Evolutionary conservation across 768 basidiomycete genomes (phyloP).

Genomic region (Auricularia sp.): DNA sequence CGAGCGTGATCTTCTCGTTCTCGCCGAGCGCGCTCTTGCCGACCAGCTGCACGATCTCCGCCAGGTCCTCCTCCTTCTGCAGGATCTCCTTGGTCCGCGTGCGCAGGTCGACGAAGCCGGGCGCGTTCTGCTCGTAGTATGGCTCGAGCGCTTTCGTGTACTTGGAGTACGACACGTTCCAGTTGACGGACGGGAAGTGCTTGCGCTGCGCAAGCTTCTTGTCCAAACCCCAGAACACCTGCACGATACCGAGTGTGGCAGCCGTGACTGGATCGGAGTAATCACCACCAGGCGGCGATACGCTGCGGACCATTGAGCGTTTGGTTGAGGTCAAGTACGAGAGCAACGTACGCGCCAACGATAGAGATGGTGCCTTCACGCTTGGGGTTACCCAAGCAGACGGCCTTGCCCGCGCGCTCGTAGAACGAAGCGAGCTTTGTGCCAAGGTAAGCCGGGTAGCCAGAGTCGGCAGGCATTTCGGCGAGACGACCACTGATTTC

Average conservation of each 20-base stretch:
- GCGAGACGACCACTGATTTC: slow-evolving; percentile 98
- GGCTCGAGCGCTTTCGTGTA: slow-evolving; percentile 90
- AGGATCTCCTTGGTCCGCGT: slow-evolving; percentile 91
- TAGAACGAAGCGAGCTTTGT: slow-evolving; percentile 98
- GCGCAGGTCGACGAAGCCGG: slow-evolving; percentile 92
- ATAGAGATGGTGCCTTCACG: slow-evolving; percentile 94
- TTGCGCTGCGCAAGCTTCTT: slow-evolving; percentile 98
- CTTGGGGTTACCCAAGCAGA: slow-evolving; percentile 79
- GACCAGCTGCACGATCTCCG: slow-evolving; percentile 98
- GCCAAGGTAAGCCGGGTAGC: slow-evolving; percentile 93
- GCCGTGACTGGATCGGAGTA: slow-evolving; percentile 98
- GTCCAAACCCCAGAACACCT: slow-evolving; percentile 99
- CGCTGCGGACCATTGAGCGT: slow-evolving; percentile 36
- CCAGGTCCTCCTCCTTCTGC: slow-evolving; percentile 97
- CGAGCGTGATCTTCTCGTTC: slow-evolving; percentile 95
- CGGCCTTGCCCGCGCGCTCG: slow-evolving; percentile 95
- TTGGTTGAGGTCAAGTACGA: slow-evolving; percentile 40
- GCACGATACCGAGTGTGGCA: slow-evolving; percentile 95
- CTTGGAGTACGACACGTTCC: slow-evolving; percentile 99
- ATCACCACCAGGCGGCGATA: slow-evolving; percentile 97
- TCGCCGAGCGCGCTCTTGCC: slow-evolving; percentile 97
- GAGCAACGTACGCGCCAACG: slow-evolving; percentile 58
- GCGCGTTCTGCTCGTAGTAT: slow-evolving; percentile 82
- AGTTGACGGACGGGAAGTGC: slow-evolving; percentile 99
- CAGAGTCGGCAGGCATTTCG: slow-evolving; percentile 99